Conservation (phyloP, 208 protist species). For the Leishmania martiniquensis region DNA sequence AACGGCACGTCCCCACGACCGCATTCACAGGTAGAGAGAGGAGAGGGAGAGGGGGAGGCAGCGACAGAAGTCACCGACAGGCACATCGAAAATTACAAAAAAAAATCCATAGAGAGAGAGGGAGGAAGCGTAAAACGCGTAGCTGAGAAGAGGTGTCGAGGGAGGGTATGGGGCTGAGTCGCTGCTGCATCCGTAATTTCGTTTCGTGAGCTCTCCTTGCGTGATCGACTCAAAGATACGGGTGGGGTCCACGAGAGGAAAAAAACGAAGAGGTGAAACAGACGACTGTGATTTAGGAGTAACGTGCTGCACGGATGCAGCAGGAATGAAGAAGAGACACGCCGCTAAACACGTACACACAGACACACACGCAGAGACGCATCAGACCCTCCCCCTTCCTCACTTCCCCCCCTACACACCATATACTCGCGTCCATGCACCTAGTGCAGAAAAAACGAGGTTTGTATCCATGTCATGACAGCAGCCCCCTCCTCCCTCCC, state of each 20-base stretch:
- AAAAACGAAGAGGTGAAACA: conserved; percentile 21
- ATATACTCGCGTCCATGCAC: no score
- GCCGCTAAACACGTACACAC: background rate
- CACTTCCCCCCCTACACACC: no score
- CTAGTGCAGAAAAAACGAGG: background rate
- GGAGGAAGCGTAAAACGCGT: no score
- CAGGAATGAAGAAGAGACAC: conserved; percentile 21
- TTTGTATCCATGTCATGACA: background rate
- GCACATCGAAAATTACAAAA: background rate
- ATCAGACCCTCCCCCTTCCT: no score
- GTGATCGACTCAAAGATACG: background rate
- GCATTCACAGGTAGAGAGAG: background rate
- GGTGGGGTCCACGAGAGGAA: background rate
- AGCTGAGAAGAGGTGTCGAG: background rate
- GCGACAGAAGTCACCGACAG: background rate
- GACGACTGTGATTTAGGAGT: no score
- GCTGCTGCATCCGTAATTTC: background rate
- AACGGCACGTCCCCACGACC: background rate
- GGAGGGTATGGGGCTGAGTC: background rate
- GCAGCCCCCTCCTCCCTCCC: background rate
- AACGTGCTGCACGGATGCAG: no score
- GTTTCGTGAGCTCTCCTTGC: background rate
- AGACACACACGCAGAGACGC: background rate
- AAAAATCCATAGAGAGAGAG: no score
- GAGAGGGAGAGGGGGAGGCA: background rate